Evolutionary conservation across 1,284 basidiomycete species (phyloP), one percentile per base, ranked within the genome.

Genomic region (Volvariella surrecta): DNA sequence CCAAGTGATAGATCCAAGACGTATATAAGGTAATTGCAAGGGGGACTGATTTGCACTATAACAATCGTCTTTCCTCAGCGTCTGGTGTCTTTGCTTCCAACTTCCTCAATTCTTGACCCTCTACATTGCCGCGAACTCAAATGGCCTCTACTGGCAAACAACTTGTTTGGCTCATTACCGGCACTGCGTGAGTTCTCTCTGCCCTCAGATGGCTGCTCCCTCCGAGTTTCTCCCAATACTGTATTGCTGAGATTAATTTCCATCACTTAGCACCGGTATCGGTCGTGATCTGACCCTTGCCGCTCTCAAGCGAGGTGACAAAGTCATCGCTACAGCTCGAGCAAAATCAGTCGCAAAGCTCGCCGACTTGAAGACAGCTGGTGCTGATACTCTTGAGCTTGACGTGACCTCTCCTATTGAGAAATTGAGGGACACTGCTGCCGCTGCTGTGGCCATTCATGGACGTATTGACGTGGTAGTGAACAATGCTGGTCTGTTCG

Each of bases 281-380:
- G 56, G 56, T 17, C 50, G 51, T 22, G 52, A 53, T 6, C 45
- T 58, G 13, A 47, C 51, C 15, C 46, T 52, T 17, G 53, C 48
- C 9, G 56, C 49, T 13, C 44, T 58, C 4, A 37, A 50, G 20
- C 48, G 54, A 11, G 55, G 55, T 18, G 55, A 58, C 28, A 48
- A 57, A 39, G 59, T 61, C 39, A 58, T 61, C 37, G 59, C 60
- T 2, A 61, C 60, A 0, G 56, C 49, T 16, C 56, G 58, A 15
- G 50, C 40, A 11, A 49, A 50, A 1, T 58, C 52, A 7, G 20
- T 61, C 16, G 31, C 16, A 24, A 52, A 56, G 47, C 47, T 62
- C 32, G 48, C 45, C 2, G 55, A 59, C 31, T 47, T 62, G 8
- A 52, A 56, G 32, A 38, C 45, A 13, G 38, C 45, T 2, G 59